These are phyloP conservation scores for Argentina anserina DNA, from an alignment of 306 rosid genomes.

Conservation along the genomic window DNA sequence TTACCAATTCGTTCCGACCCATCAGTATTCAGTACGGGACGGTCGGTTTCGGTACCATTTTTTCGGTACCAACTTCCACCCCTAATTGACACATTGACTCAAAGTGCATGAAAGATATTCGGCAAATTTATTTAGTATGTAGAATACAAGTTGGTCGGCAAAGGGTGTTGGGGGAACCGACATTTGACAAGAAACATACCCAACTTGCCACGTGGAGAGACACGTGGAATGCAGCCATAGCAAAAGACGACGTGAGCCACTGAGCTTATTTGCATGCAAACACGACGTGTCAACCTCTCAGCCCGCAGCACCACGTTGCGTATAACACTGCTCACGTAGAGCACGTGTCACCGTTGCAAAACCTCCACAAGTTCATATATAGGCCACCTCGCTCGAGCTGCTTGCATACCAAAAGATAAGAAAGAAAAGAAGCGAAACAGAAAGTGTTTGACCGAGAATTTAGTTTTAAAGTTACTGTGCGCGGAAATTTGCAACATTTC, in stretches of 20 bases:
- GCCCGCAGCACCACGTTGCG: neutral
- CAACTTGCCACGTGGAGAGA: conserved; percentile 10
- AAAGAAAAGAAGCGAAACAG: neutral
- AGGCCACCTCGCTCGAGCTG: neutral
- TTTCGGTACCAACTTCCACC: too few relatives aligned
- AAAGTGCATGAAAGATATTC: too few relatives aligned
- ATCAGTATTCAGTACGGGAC: too few relatives aligned
- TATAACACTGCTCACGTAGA: too few relatives aligned
- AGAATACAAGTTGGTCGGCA: too few relatives aligned
- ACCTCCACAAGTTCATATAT: neutral
- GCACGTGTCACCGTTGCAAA: neutral
- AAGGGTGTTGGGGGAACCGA: too few relatives aligned
- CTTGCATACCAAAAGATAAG: neutral
- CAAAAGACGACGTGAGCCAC: neutral
- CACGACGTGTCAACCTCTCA: neutral
- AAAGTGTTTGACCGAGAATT: neutral
- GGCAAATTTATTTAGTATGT: too few relatives aligned
- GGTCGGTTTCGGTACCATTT: too few relatives aligned
- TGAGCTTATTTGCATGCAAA: conserved; percentile 13
- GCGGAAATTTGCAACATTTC: neutral
- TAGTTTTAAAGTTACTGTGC: neutral
- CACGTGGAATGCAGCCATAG: conserved; percentile 14
- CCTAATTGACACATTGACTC: too few relatives aligned
- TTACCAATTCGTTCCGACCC: too few relatives aligned
- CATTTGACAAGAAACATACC: neutral